These are phyloP conservation scores for Phytophthora sansomeana DNA, from an alignment of 352 stramenopile genomes.

Conservation along the genomic window DNA sequence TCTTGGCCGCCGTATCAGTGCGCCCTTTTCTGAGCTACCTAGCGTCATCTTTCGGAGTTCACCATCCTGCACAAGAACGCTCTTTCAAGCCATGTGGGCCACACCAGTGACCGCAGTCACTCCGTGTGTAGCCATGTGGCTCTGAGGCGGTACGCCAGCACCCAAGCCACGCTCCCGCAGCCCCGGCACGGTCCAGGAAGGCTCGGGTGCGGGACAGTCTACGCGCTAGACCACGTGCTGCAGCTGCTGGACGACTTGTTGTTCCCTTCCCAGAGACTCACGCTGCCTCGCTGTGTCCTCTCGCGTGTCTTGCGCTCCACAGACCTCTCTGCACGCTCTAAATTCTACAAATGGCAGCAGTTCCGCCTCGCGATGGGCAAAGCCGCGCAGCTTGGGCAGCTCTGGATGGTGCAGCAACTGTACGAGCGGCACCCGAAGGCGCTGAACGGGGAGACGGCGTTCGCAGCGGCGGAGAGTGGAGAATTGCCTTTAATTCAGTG, in stretches of 20 bases:
- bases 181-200: too few relatives aligned
- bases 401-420: conserved; percentile 22
- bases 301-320: background rate
- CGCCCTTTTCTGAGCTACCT: too few relatives aligned
- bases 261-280: conserved; percentile 5
- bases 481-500: conserved; percentile 3
- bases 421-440: conserved; percentile 10
- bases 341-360: conserved; percentile 19
- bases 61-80: too few relatives aligned
- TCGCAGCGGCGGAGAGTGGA: background rate
- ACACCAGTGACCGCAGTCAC: too few relatives aligned
- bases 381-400: conserved; percentile 2
- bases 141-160: too few relatives aligned
- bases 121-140: too few relatives aligned
- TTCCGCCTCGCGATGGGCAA: conserved; percentile 15
- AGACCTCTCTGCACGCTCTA: background rate
- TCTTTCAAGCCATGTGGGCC: too few relatives aligned
- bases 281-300: conserved; percentile 8
- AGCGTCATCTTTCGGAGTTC: too few relatives aligned
- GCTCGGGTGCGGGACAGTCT: too few relatives aligned
- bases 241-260: conserved; percentile 14
- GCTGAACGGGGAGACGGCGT: conserved; percentile 12
- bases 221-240: conserved; percentile 3
- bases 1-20: too few relatives aligned
- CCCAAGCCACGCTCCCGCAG: too few relatives aligned